Evolutionary conservation across 2,329 filamentous ascomycete genomes (phyloP), one percentile per base, ranked within the genome.

Genomic region (Chrysosporium keratinophilum): DNA sequence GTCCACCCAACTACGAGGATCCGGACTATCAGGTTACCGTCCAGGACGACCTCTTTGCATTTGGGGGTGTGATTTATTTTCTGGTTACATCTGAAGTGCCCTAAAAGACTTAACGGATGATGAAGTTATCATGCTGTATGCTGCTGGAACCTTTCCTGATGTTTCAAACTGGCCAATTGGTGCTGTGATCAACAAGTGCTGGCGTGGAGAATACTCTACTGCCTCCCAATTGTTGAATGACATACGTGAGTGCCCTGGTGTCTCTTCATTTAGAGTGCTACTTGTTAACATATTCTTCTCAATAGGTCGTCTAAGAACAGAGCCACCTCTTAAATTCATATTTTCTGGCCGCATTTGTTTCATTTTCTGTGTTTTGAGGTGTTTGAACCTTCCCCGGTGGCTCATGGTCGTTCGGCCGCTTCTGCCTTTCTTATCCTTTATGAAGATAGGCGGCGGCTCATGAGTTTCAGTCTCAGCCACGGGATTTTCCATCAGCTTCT

Each of bases 181-280:
- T 40, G 19, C 17, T 34, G 33, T 55, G 23, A 55, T 55, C 3
- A 47, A 41, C 34, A 55, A 52, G 19, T 55, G 53, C 33, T 55
- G 53, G 53, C 34, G 41, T 1, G 53, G 53, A 45, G 47, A 55
- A 41, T 55, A 55, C 43, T 55, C 53, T 31, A 43, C 35, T 52
- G 43, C 54, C 2, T 39, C 54, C n/a, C 19, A 55, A 15, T 40
- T 51, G 41, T 23, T 55, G 34, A 20, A 51, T 2, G 48, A 52
- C 14, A 52, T 55, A 23, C n/a, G 46, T 50, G 20, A 54, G 52
- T 54, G 28, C n/a, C 3, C 35, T 39, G 3, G 15, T 45, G 14
- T 45, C 28, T 39, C 7, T 31, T 49, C 23, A n/a, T n/a, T n/a
- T n/a, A n/a, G n/a, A n/a, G n/a, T n/a, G n/a, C n/a, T n/a, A n/a